These are phyloP conservation scores for Ustilago nuda DNA, from an alignment of 1,284 basidiomycete genomes.

Conservation along the genomic window DNA sequence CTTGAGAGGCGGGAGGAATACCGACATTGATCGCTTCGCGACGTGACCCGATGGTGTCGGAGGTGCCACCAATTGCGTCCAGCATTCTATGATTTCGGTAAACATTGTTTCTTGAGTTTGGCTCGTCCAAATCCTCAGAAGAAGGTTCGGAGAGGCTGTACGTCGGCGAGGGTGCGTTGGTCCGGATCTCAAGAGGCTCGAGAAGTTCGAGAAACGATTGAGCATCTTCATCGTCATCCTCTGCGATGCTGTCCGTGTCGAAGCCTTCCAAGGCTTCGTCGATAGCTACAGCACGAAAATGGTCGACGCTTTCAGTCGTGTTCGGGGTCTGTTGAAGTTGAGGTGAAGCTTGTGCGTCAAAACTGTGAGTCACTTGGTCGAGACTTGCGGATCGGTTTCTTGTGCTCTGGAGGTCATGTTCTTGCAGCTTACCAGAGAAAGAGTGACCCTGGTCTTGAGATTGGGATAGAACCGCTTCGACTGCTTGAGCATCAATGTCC, in stretches of 20 bases:
- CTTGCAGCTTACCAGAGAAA: conserved; percentile 22
- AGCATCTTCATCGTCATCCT: conserved; percentile 33
- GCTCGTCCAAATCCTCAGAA: conserved; percentile 10
- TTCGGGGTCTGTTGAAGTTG: neutral
- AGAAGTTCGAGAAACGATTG: conserved; percentile 34
- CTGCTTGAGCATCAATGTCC: conserved; percentile 21
- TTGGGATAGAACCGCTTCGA: neutral
- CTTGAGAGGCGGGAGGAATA: neutral
- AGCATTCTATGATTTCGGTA: conserved; percentile 15
- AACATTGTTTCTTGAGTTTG: neutral
- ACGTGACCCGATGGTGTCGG: neutral
- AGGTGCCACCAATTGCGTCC: conserved; percentile 18
- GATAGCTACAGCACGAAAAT: neutral
- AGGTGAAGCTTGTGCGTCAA: neutral
- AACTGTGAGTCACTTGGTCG: neutral
- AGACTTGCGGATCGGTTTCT: neutral
- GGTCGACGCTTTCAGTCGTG: neutral
- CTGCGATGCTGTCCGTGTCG: conserved; percentile 14
- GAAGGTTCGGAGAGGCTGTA: conserved; percentile 14
- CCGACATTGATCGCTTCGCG: neutral
- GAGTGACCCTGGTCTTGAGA: neutral
- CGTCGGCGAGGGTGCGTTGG: neutral
- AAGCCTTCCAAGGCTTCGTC: neutral
- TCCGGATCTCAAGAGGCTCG: conserved; percentile 14
- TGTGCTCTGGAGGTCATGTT: neutral